phyloP scores from a whole-genome alignment of 768 basidiomycete species.

The Lentinula aciculospora region DNA sequence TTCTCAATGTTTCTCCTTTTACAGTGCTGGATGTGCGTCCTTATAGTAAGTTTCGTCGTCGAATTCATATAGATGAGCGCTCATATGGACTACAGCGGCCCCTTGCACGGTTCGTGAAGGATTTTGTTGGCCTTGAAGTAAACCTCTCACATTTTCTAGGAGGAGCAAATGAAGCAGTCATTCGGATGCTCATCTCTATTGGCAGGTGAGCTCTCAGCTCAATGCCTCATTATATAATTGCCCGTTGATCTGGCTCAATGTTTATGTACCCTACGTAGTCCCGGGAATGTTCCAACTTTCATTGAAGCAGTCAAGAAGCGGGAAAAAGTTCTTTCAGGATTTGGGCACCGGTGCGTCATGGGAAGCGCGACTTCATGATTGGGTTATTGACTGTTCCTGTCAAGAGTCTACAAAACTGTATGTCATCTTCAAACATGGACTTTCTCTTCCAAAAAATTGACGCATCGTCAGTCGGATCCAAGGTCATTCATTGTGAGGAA shows the following conservation, averaged over 20 bases:
- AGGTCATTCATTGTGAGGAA: constrained; percentile 87
- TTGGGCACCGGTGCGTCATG: constrained; percentile 68
- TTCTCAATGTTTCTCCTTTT: not conserved
- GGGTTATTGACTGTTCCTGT: not conserved
- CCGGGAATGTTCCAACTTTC: constrained; percentile 80
- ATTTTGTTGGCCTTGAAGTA: not conserved
- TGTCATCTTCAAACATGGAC: constrained; percentile 13
- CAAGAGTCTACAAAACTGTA: constrained; percentile 70
- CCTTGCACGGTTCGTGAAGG: constrained; percentile 51
- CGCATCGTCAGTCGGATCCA: constrained; percentile 65
- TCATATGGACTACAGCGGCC: constrained; percentile 40
- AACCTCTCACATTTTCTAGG: constrained; percentile 30
- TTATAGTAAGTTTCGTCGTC: constrained; percentile 63
- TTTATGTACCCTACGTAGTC: constrained; percentile 30
- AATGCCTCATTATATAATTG: not conserved
- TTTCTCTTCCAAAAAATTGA: constrained; percentile 2
- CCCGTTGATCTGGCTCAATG: not conserved
- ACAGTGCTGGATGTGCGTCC: constrained; percentile 79
- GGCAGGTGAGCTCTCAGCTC: constrained; percentile 49
- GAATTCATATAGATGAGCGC: not conserved
- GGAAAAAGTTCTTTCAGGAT: constrained; percentile 86
- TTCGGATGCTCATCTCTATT: constrained; percentile 88
- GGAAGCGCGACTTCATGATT: not conserved
- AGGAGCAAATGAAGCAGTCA: constrained; percentile 91
- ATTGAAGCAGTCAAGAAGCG: constrained; percentile 83